Evolutionary conservation across 305 asterid genomes (phyloP), one percentile per base, ranked within the genome.

Genomic region (Stenogyne calaminthoides): DNA sequence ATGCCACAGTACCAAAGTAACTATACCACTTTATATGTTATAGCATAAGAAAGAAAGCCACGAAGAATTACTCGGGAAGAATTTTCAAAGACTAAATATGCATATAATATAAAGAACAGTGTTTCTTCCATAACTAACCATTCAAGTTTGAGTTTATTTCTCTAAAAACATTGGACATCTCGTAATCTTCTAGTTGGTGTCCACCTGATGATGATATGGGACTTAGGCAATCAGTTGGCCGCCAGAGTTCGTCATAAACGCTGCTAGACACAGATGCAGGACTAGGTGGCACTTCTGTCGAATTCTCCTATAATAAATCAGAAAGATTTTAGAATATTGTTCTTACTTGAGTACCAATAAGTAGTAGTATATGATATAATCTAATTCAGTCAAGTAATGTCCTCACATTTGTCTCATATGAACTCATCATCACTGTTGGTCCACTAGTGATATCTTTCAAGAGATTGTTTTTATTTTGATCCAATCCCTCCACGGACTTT

Each of bases 201-300:
- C 88, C 85, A 68, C 90, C 89, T 51, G 89, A 78, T 2, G 88
- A 82, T 66, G 96, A 81, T 70, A 86, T 80, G 70, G 97, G 90
- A 83, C 96, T 95, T 19, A 63, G 81, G 82, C 76, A 83, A 66
- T 84, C 98, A 42, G 84, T 72, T 49, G 88, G 84, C 86, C 92
- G 86, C 92, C 96, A 95, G 77, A 64, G 71, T 46, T 90, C 97
- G 19, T 95, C 98, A 54, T 84, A 87, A 81, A 84, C 56, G 65
- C 88, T 91, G 78, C 98, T 95, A 84, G 97, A 92, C 34, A 89
- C 92, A 39, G 99, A 95, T 75, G 98, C 99, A 34, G 99, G 99
- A 85, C 99, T 95, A 63, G 99, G 98, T 70, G 99, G 99, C 72
- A 95, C 98, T 88, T 95, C 99, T 7, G 99, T 92, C 60, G 84